Percentiles rank a stretch among this genome's conserved stretches.
Conservation (phyloP, 2,329 filamentous ascomycete genomes). For the Sporothrix globosa region DNA sequence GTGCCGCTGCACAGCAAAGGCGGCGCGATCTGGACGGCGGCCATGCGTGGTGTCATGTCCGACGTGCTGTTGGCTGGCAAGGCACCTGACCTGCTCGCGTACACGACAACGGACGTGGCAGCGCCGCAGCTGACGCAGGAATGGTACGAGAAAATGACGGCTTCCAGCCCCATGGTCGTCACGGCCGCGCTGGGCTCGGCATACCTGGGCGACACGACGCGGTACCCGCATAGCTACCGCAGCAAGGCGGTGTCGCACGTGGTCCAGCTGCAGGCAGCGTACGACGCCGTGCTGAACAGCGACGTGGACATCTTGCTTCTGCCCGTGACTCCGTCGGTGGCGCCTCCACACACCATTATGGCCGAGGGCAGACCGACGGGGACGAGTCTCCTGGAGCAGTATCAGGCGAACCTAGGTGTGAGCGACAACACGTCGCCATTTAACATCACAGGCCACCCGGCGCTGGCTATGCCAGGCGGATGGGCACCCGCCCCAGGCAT, state of each 20-base stretch:
- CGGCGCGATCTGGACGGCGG: slow-evolving; percentile 54
- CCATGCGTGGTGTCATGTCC: slow-evolving; percentile 42
- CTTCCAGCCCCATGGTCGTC: slow-evolving; percentile 50
- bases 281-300: slow-evolving; percentile 48
- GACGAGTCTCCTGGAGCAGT: slow-evolving; percentile 46
- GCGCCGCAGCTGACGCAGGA: slow-evolving; percentile 44
- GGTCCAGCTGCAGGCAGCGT: slow-evolving; percentile 52
- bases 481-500: slow-evolving; percentile 39
- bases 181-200: slow-evolving; percentile 49
- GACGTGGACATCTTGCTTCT: slow-evolving; percentile 53
- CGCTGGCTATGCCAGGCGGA: slow-evolving; percentile 51
- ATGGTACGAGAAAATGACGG: slow-evolving; percentile 50
- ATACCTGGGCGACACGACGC: slow-evolving; percentile 38
- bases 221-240: slow-evolving; percentile 43
- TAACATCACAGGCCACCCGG: slow-evolving; percentile 56
- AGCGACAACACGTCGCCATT: slow-evolving; percentile 53
- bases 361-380: slow-evolving; percentile 32
- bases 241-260: slow-evolving; percentile 53
- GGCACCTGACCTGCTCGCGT: slow-evolving; percentile 43
- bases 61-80: slow-evolving; percentile 41
- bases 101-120: slow-evolving; percentile 41
- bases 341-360: slow-evolving; percentile 46
- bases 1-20: slow-evolving; percentile 53
- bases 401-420: slow-evolving; percentile 50
- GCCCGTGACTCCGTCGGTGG: slow-evolving; percentile 52